Percentiles rank a stretch among this genome's conserved stretches.
Conservation (phyloP, 2,329 filamentous ascomycete genomes). For the Claviceps spartinae region DNA sequence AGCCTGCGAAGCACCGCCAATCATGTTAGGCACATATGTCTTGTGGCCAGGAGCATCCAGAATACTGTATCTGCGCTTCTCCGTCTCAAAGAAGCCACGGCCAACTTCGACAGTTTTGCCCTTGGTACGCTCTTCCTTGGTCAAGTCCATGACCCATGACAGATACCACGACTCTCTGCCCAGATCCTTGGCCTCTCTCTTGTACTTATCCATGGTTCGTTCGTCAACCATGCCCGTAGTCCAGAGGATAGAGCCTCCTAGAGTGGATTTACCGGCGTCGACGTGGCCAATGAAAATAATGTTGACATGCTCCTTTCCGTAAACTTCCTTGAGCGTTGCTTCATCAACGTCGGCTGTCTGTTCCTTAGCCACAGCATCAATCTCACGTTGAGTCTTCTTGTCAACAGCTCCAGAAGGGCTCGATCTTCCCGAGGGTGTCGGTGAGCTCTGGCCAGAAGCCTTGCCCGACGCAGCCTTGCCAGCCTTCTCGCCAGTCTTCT, state of each 20-base stretch:
- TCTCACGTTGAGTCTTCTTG: constrained; percentile 46
- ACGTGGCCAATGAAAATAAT: constrained; percentile 98
- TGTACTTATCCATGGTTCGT: constrained; percentile 96
- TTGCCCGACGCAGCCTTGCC: constrained; percentile 28
- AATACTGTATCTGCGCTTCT: constrained; percentile 91
- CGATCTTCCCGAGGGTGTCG: constrained; percentile 69
- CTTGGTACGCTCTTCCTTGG: constrained; percentile 89
- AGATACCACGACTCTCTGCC: constrained; percentile 98
- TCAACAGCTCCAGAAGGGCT: constrained; percentile 52
- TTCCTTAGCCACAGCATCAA: constrained; percentile 73
- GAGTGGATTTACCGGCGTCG: constrained; percentile 92
- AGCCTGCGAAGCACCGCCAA: constrained; percentile 84
- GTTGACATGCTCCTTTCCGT: constrained; percentile 86
- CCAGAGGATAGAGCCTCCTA: constrained; percentile 87
- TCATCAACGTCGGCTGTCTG: constrained; percentile 61
- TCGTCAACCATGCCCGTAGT: constrained; percentile 98
- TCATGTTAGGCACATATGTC: constrained; percentile 97
- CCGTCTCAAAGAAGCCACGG: constrained; percentile 89
- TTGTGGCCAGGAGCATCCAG: constrained; percentile 96
- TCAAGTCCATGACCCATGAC: constrained; percentile 95
- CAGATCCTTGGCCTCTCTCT: constrained; percentile 87
- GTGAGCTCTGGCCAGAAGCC: constrained; percentile 58
- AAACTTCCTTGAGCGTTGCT: constrained; percentile 79
- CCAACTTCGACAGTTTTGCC: constrained; percentile 98
- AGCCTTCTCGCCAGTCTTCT: constrained; percentile 66